Percentiles rank a stretch among this genome's conserved stretches.
phyloP scores from a whole-genome alignment of 352 stramenopile genomes.

The Thalassiosira livingstoniorum region DNA sequence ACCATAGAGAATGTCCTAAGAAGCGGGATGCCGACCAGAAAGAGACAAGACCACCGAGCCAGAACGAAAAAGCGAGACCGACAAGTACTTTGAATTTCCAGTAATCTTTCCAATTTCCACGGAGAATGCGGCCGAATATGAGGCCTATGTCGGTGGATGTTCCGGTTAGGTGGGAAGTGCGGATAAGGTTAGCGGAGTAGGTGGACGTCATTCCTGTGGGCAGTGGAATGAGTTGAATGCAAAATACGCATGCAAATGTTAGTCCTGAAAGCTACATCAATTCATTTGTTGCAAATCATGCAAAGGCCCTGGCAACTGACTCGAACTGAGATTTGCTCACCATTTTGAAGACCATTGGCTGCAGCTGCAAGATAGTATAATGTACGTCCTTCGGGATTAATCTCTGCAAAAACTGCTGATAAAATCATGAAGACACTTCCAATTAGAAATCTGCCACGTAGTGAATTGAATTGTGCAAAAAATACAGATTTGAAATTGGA shows the following conservation, averaged over 20 bases:
- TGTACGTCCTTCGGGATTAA: slow-evolving; percentile 9
- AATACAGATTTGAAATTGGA: no score
- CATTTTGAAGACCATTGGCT: slow-evolving; percentile 84
- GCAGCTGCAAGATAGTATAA: slow-evolving; percentile 62
- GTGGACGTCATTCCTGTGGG: slow-evolving; percentile 77
- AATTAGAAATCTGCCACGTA: no score
- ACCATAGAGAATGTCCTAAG: slow-evolving; percentile 34
- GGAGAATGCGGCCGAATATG: slow-evolving; percentile 73
- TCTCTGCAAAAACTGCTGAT: slow-evolving; percentile 24
- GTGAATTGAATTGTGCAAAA: no score
- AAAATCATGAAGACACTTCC: slow-evolving; percentile 39
- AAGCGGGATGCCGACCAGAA: slow-evolving; percentile 53
- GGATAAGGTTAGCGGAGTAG: slow-evolving; percentile 72
- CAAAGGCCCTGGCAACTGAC: no score
- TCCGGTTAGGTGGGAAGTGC: slow-evolving; percentile 80
- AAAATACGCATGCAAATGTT: no score
- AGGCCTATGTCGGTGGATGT: slow-evolving; percentile 84
- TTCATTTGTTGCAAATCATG: no score
- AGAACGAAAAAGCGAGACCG: slow-evolving; percentile 65
- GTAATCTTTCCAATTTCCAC: slow-evolving; percentile 71
- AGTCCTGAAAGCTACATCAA: no score
- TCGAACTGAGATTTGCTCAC: no score
- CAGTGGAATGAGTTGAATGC: no score
- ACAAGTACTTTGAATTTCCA: slow-evolving; percentile 66
- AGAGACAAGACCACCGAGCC: slow-evolving; percentile 64